A percentile compares a stretch with the other conserved stretches of the same genome.
Conservation (phyloP, 495 filamentous ascomycete species). For the Annulohypoxylon stygium region DNA sequence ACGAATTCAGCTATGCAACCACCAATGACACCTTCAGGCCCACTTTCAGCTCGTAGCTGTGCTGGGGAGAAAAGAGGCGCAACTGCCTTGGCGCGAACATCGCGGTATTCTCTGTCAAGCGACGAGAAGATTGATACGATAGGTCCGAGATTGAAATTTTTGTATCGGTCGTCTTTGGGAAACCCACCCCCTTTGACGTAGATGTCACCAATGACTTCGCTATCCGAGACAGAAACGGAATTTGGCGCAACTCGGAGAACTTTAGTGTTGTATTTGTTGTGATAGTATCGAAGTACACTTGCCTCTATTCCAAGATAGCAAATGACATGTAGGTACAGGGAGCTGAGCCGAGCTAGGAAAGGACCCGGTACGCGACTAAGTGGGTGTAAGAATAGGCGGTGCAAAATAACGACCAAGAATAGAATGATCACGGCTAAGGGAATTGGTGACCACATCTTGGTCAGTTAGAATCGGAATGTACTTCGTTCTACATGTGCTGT, state of each 20-base stretch:
- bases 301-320: slow-evolving; percentile 11
- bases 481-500: neutral
- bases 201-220: neutral
- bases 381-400: slow-evolving; percentile 2
- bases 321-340: neutral
- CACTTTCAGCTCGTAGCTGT: slow-evolving; percentile 8
- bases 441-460: slow-evolving; percentile 9
- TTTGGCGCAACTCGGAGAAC: slow-evolving; percentile 4
- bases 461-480: neutral
- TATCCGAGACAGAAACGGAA: slow-evolving; percentile 12
- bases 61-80: slow-evolving; percentile 11
- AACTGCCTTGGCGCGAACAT: slow-evolving; percentile 4
- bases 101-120: slow-evolving; percentile 11
- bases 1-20: slow-evolving; percentile 10
- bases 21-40: slow-evolving; percentile 3
- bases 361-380: slow-evolving; percentile 1
- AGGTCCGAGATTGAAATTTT: slow-evolving; percentile 9
- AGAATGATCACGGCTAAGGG: slow-evolving; percentile 3
- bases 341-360: slow-evolving; percentile 6
- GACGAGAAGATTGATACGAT: slow-evolving; percentile 10
- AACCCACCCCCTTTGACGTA: slow-evolving; percentile 8
- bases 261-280: slow-evolving; percentile 8
- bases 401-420: slow-evolving; percentile 1
- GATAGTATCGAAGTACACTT: neutral
- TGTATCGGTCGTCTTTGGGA: slow-evolving; percentile 12